Evolutionary conservation across 371 early-diverging fungal genomes (phyloP).

Genomic region (Mortierella sp.): DNA sequence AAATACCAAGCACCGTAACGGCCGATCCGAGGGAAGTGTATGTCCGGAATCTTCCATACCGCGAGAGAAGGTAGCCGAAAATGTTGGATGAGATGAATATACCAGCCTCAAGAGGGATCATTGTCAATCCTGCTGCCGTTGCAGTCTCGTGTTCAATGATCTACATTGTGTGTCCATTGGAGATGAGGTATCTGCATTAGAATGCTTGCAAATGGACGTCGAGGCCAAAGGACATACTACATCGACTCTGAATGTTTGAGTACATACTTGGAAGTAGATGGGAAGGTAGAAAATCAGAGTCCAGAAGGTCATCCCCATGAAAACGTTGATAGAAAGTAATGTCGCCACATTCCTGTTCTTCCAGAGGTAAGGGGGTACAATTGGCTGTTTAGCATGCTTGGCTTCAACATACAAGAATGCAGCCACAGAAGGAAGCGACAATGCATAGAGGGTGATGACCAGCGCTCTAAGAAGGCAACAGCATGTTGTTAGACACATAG

Average conservation of each 20-base stretch:
- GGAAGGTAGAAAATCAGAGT: constrained; percentile 77
- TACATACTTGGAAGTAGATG: constrained; percentile 73
- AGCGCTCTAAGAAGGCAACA: constrained; percentile 60
- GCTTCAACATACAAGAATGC: constrained; percentile 70
- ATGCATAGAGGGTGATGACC: constrained; percentile 67
- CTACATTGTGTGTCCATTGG: constrained; percentile 36
- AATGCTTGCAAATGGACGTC: too few relatives aligned
- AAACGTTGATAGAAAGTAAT: constrained; percentile 59
- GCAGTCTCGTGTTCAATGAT: constrained; percentile 58
- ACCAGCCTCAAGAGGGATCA: constrained; percentile 69
- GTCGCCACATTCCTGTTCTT: constrained; percentile 57
- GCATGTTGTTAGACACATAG: background rate
- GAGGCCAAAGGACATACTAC: background rate
- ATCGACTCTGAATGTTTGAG: background rate
- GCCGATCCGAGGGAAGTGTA: constrained; percentile 56
- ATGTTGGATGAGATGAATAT: constrained; percentile 53
- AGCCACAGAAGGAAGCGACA: constrained; percentile 57
- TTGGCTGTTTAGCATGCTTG: constrained; percentile 65
- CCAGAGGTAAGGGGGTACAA: constrained; percentile 61
- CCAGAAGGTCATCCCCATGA: constrained; percentile 76
- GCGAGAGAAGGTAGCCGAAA: constrained; percentile 56
- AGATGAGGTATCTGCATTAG: background rate
- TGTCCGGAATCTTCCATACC: constrained; percentile 48
- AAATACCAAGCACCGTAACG: constrained; percentile 58
- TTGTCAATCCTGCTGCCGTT: constrained; percentile 66